Evolutionary conservation across 2,329 filamentous ascomycete genomes (phyloP), one percentile per base, ranked within the genome.

Genomic region (Pyrenophora seminiperda): DNA sequence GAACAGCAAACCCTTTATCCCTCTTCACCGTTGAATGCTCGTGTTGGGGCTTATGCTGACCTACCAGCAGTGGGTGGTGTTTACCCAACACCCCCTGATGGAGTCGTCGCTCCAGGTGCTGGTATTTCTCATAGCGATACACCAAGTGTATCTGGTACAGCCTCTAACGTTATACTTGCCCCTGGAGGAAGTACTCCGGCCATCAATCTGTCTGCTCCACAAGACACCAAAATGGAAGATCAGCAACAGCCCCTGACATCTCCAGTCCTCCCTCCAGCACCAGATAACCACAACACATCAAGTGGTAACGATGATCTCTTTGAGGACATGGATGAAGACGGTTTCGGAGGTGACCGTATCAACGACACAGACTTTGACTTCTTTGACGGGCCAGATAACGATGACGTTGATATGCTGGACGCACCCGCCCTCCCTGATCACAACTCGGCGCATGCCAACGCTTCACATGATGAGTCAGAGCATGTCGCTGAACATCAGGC

Each of bases 341-440:
- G 87, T 59, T 90, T 90, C 71, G 85, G 81, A n/a, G 83, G 85
- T n/a, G 81, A 84, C 55, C 83, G 76, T n/a, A 77, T 93, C n/a
- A 91, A 87, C 1, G 90, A 94, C 60, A 89, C 85, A 5, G 90
- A 94, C 65, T 93, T 93, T 68, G 90, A 83, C 67, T 93, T 92
- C 70, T 93, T 93, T 60, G 89, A 93, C 62, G 85, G 88, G 53
- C 79, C 79, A 2, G 76, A 75, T 38, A 75, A 69, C 33, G 71
- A 68, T n/a, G 69, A 71, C 20, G 55, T 68, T 17, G 64, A 70
- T 18, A 72, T 74, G 65, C 37, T 63, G 13, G 70, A 72, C 40
- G 66, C 62, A 7, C 54, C 62, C 7, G 36, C 53, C 4, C 30
- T 53, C 2, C 48, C 61, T 14, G 58, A 68, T 7, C 53, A 20